Conservation (phyloP, 2,329 filamentous ascomycete genomes). For the Sporothrix luriei region DNA sequence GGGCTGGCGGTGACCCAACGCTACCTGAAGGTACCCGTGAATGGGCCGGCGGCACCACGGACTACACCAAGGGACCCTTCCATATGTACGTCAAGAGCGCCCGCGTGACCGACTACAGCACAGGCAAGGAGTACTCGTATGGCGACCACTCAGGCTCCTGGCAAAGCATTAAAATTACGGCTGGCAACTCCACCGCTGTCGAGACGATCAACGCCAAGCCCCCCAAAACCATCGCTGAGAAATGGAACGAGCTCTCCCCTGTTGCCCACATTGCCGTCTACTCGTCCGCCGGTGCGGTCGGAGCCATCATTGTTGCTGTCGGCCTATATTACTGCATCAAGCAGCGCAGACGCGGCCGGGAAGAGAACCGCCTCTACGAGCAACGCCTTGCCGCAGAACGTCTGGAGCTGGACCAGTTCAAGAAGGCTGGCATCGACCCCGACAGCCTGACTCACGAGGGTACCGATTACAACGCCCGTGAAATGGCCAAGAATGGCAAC, state of each 20-base stretch:
- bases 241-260: constrained; percentile 56
- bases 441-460: constrained; percentile 48
- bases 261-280: constrained; percentile 58
- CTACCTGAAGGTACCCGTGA: constrained; percentile 56
- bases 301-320: constrained; percentile 47
- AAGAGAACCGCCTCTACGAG: constrained; percentile 54
- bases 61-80: constrained; percentile 61
- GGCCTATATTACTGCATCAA: constrained; percentile 58
- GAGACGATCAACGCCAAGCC: constrained; percentile 49
- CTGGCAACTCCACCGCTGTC: constrained; percentile 60
- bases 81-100: constrained; percentile 63
- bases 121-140: constrained; percentile 40
- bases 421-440: constrained; percentile 52
- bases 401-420: constrained; percentile 55
- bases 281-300: constrained; percentile 51
- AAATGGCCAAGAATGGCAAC: constrained; percentile 41
- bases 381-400: constrained; percentile 52
- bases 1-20: constrained; percentile 62
- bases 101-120: constrained; percentile 44
- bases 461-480: constrained; percentile 46
- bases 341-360: constrained; percentile 56
- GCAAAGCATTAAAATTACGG: constrained; percentile 34
- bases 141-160: constrained; percentile 32
- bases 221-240: constrained; percentile 52
- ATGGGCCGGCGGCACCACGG: constrained; percentile 61